Evolutionary conservation across 164 flowering plant genomes (phyloP), one percentile per base, ranked within the genome.

Genomic region (Berberis thunbergii): DNA sequence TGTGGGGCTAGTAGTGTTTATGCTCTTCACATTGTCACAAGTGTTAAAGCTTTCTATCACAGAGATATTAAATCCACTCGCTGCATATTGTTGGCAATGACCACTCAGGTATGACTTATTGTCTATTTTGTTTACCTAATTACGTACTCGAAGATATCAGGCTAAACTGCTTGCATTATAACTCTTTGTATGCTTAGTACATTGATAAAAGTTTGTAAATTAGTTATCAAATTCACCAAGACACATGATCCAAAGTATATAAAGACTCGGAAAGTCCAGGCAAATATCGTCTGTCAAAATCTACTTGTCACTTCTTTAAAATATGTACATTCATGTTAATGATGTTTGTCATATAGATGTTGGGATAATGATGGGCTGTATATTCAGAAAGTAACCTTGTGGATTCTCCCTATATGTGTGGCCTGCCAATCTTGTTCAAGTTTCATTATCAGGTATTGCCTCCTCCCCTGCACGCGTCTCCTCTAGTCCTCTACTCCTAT

Each of bases 311-410:
- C 43, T 52, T 60, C 26, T 0, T 6, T 56, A 3, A 13, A 4
- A 4, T 13, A 7, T 55, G 13, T n/a, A 26, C 46, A 1, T 49
- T 38, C 11, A 4, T 46, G 26, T 57, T 1, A 3, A 26, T 26
- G 26, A 26, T 26, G 26, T 26, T 26, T 42, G 26, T 26, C 26
- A 53, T n/a, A 0, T 70, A 81, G 83, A 43, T 82, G 80, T 82
- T 85, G 58, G 91, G 91, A 1, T 87, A 84, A 73, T 91, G 94
- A 7, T 87, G 86, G 86, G 94, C 88, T 66, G 94, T 4, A 0
- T 84, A 1, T 84, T 84, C 71, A 68, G 86, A 59, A 80, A 67
- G 44, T 74, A 55, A n/a, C 60, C 68, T 79, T 7, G 82, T 79
- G 6, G 78, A 76, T 54, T 72, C 82, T n/a, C 79, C 82, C 2